Base-by-base conservation (phyloP, 176 grass and related monocot genomes). In the Areca catechu region DNA sequence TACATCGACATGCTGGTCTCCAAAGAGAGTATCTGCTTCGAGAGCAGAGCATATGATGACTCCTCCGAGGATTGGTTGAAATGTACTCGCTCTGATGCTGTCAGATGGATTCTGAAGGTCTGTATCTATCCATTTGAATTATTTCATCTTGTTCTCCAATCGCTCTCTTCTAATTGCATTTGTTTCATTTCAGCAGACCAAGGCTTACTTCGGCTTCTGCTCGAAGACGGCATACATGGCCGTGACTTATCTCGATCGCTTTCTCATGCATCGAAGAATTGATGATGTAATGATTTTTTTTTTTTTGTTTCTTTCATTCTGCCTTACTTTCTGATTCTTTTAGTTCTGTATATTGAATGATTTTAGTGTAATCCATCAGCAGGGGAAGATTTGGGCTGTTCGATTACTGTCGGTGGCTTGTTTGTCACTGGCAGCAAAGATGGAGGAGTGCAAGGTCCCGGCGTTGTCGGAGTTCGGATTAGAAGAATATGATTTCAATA, bases 41-140 rank as follows among this genome's bases (percentile, higher is more conserved):
- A 22, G 43, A 57, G 58, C 9, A 15, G 66, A 68, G 0, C 15
- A 69, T 24, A 59, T 57, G 28, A 62, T 77, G 17, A 50, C 1
- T 43, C 27, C 20, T 60, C 67, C 2, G 82, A 83, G 5, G 75
- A 77, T 15, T 84, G 86, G 83, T 82, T 85, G 67, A 65, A 47
- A 17, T 49, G 61, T 16, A 54, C 67, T 22, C 92, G 92, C 16
- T 61, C 49, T 15, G 50, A 57, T 53, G 76, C 86, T 24, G 56
- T 88, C 3, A 16, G 72, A 66, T 97, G 92, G 92, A 85, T 97
- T 71, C 61, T 91, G 2, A 77, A 75, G 64, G 91, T 90, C 69
- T 66, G 83, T 50, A 14, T 43, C 34, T 0, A 43, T 12, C 34
- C n/a, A 19, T 58, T 28, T 15, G 25, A 22, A 53, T 17, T 30